Evolutionary conservation across 495 filamentous ascomycete species (phyloP).

Genomic region (Hypoxylon fuscum): DNA sequence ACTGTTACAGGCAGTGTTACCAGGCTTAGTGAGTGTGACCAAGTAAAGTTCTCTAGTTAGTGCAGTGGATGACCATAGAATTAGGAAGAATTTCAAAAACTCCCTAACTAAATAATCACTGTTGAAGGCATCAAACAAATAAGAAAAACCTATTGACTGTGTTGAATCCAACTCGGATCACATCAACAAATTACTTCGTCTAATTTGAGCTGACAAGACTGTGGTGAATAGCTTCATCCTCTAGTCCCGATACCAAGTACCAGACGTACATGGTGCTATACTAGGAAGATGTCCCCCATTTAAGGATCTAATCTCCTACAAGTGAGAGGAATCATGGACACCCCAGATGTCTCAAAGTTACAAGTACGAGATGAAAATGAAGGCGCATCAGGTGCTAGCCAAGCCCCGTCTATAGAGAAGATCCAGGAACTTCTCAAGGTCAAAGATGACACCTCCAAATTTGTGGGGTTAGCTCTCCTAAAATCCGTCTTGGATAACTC

Average conservation of each 20-base stretch:
- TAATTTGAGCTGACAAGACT: not conserved
- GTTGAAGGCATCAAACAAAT: no score
- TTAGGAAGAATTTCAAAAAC: no score
- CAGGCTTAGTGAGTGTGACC: not conserved
- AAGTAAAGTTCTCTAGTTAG: no score
- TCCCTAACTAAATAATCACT: no score
- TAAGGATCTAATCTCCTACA: constrained; percentile 12
- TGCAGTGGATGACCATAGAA: no score
- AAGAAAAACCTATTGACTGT: no score
- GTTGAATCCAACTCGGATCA: not conserved
- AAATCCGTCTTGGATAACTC: constrained; percentile 68
- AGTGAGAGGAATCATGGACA: constrained; percentile 30
- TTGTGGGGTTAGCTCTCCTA: constrained; percentile 71
- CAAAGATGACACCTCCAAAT: constrained; percentile 70
- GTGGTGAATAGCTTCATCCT: not conserved
- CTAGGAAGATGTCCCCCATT: not conserved
- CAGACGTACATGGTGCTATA: not conserved
- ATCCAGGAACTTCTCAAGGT: constrained; percentile 59
- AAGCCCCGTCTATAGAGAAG: constrained; percentile 45
- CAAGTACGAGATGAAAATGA: constrained; percentile 5
- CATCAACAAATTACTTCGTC: not conserved
- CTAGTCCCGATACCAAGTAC: not conserved
- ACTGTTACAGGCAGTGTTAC: not conserved
- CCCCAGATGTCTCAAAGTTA: constrained; percentile 29
- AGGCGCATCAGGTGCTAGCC: not conserved